Evolutionary conservation across 1,139 yeast species (phyloP).

Genomic region (Lizanozyma gosingica): DNA sequence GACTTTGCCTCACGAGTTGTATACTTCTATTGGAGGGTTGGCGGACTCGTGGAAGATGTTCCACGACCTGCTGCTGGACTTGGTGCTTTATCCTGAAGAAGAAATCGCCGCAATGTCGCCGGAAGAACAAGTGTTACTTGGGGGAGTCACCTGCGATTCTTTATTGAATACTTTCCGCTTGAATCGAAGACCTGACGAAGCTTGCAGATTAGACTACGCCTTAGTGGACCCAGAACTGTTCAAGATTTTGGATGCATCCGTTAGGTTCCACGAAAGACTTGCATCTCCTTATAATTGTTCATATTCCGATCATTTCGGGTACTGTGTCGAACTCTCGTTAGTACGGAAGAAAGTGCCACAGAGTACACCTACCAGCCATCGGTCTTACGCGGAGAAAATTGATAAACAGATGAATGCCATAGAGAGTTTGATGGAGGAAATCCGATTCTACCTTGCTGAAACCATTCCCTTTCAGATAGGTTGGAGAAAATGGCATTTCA

Average conservation of each 20-base stretch:
- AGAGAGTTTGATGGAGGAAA: conserved; percentile 46
- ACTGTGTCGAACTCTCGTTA: conserved; percentile 45
- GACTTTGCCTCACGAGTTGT: conserved; percentile 67
- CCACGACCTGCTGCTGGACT: conserved; percentile 25
- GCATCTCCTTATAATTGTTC: conserved; percentile 53
- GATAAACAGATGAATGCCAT: conserved; percentile 27
- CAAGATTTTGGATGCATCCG: conserved; percentile 50
- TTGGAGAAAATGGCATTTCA: conserved; percentile 63
- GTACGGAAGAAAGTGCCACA: conserved; percentile 7
- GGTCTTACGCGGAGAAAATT: conserved; percentile 3
- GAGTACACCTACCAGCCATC: conserved; percentile 1
- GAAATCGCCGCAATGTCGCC: conserved; percentile 49
- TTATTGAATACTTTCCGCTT: conserved; percentile 81
- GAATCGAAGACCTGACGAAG: conserved; percentile 52
- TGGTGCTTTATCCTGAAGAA: conserved; percentile 16
- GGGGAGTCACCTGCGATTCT: conserved; percentile 90
- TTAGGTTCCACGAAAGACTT: conserved; percentile 61
- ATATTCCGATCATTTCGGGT: conserved; percentile 91
- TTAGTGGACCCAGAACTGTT: conserved; percentile 54
- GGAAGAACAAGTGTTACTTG: conserved; percentile 55
- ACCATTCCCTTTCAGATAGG: conserved; percentile 50
- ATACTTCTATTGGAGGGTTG: conserved; percentile 62
- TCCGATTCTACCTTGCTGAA: conserved; percentile 45
- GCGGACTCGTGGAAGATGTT: conserved; percentile 78
- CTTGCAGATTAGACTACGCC: conserved; percentile 88